Conservation (phyloP, 176 grass and related monocot genomes). For the Lolium multiflorum region DNA sequence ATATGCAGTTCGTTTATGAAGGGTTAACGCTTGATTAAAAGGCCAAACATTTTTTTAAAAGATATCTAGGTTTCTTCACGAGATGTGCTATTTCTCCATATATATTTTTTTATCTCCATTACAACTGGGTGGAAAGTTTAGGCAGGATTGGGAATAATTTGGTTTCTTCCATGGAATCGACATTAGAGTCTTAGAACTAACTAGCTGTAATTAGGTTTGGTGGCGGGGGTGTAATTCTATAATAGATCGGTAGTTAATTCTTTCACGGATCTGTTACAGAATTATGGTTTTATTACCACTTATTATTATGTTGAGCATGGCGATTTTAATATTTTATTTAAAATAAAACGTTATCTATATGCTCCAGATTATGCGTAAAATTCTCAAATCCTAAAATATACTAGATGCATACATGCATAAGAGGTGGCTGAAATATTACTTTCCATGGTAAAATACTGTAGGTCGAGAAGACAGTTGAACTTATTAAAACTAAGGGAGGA, state of each 20-base stretch:
- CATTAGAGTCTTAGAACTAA: slow-evolving; percentile 1
- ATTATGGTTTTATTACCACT: not conserved
- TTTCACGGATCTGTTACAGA: not conserved
- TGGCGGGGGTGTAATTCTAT: too few relatives aligned
- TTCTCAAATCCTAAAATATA: too few relatives aligned
- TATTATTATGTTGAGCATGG: slow-evolving; percentile 13
- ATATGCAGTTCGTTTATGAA: not conserved
- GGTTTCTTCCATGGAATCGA: not conserved
- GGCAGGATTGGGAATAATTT: not conserved
- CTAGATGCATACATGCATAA: not conserved
- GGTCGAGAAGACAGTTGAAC: slow-evolving; percentile 94
- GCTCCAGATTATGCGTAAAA: not conserved
- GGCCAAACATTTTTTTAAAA: not conserved
- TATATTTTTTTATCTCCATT: not conserved
- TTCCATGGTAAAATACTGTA: slow-evolving; percentile 44
- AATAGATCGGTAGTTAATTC: too few relatives aligned
- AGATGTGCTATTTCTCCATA: slow-evolving; percentile 13
- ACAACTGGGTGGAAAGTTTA: not conserved
- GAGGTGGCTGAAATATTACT: slow-evolving; percentile 19
- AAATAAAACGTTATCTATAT: not conserved
- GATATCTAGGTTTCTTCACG: not conserved
- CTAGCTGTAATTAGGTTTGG: too few relatives aligned
- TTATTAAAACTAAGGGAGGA: slow-evolving; percentile 94
- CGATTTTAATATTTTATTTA: slow-evolving; percentile 13
- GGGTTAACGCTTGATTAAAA: not conserved